Base-by-base conservation (phyloP, 768 basidiomycete genomes). In the Trametes maxima region DNA sequence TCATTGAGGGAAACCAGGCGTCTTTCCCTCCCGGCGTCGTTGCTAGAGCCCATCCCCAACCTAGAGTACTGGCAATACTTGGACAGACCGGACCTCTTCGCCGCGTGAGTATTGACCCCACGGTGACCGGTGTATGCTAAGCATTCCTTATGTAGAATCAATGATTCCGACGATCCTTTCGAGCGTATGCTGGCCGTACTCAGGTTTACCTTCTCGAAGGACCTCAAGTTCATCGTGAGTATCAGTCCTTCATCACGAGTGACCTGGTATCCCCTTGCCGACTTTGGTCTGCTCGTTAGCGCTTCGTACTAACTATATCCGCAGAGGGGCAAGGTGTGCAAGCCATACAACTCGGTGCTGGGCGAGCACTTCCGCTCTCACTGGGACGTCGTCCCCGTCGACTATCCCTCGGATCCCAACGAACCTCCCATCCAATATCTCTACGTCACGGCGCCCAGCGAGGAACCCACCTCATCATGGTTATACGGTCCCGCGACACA, bases 1-100 rank as follows among this genome's bases (percentile, higher is more conserved):
- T 54, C 47, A 57, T 57, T 6, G 48, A 6, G 17, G 21, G 44
- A 28, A 14, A 28, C 58, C 22, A 97, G 95, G 85, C 92, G 95
- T 49, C 78, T 98, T 28, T 97, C 95, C 0, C 78, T 98, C 42
- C 95, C 95, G 2, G 95, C 95, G 14, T 95, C 94, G 46, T 75
- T 98, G 49, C 82, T 98, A 44, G 95, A 97, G 72, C 95, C 95
- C 3, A 82, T 95, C 66, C 95, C 95, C 5, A 98, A 98, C 76
- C 82, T 98, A 52, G 95, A 98, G 76, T 98, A 95, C 77, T 97
- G 92, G 92, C 88, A 93, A 66, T 95, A 94, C 67, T 80, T 94
- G 48, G 94, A 96, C 74, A 82, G 94, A 67, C 92, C 95, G 7
- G 95, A 97, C 74, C 77, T 94, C 46, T 94, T 98, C 70, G 89